Base-by-base conservation (phyloP, 495 filamentous ascomycete genomes). In the Penicillium maclennaniae region DNA sequence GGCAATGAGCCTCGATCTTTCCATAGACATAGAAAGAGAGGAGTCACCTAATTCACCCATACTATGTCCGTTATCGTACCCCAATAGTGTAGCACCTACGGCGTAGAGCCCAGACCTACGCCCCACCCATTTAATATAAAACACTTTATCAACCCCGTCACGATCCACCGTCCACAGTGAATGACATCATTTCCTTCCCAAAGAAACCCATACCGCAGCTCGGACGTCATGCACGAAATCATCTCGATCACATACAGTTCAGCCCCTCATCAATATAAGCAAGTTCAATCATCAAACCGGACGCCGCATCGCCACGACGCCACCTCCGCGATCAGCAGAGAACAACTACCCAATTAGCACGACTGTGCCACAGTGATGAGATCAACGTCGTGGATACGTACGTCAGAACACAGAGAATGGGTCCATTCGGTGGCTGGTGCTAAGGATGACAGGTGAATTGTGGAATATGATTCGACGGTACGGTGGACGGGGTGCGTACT, bases 71-170 rank as follows among this genome's bases (percentile, higher is more conserved):
- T 6, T 31, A 31, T 31, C 27, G 7, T 12, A 31, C 17, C 41
- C 15, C 6, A 54, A n/a, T n/a, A n/a, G n/a, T n/a, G n/a, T 38
- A 31, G 23, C 23, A 20, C 20, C 40, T 16, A 21, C 26, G 28
- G 16, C 15, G n/a, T 27, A n/a, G 21, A 4, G 4, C 15, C n/a
- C 16, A 47, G 17, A 19, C 21, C 25, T n/a, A 34, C 23, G 49
- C 51, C 42, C 36, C 51, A 45, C 44, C 19, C 23, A 21, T 19
- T 58, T 58, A 61, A 54, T 52, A 51, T 54, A 54, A 52, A 54
- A 46, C 43, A 47, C 38, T 48, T 43, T 1, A 31, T 28, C 21
- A 41, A 42, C 36, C 43, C 50, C 25, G 53, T 26, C 43, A 10
- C 37, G 48, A 60, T 47, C 37, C 47, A 51, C 28, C 3, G 9